phyloP scores from a whole-genome alignment of 2,329 filamentous ascomycete species.

The Aquanectria penicillioides region DNA sequence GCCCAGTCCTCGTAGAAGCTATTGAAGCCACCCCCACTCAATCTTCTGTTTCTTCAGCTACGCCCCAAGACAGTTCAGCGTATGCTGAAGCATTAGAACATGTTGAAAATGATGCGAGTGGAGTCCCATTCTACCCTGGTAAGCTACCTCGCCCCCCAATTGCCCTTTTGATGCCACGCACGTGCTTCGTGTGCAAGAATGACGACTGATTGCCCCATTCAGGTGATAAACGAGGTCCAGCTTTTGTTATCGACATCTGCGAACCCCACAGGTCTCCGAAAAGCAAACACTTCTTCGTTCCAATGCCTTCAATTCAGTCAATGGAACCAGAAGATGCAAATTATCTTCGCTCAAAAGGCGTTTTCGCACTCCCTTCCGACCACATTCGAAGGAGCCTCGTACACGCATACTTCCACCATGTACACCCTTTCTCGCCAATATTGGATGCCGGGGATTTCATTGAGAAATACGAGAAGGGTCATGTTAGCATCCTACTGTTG shows the following conservation, averaged over 20 bases:
- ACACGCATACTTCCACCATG: slow-evolving; percentile 37
- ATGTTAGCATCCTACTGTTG: slow-evolving; percentile 31
- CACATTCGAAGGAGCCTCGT: slow-evolving; percentile 29
- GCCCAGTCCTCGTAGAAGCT: not conserved
- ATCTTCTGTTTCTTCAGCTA: not conserved
- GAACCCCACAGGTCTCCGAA: slow-evolving; percentile 6
- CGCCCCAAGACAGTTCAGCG: slow-evolving; percentile 1
- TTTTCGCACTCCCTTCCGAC: slow-evolving; percentile 26
- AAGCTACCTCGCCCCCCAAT: not conserved
- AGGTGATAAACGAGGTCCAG: slow-evolving; percentile 18
- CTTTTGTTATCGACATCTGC: slow-evolving; percentile 14
- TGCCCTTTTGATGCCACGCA: not conserved
- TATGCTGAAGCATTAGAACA: slow-evolving; percentile 6
- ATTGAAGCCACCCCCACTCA: too few relatives aligned
- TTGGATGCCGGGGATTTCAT: slow-evolving; percentile 35
- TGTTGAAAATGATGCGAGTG: not conserved
- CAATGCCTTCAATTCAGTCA: slow-evolving; percentile 15
- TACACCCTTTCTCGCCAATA: slow-evolving; percentile 39
- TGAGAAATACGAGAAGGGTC: slow-evolving; percentile 18
- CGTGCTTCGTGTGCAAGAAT: too few relatives aligned
- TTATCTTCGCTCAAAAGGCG: slow-evolving; percentile 27
- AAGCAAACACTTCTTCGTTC: slow-evolving; percentile 21
- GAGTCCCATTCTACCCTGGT: slow-evolving; percentile 19
- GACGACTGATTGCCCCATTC: too few relatives aligned
- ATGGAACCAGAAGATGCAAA: slow-evolving; percentile 20